Evolutionary conservation across 2,329 filamentous ascomycete species (phyloP).

Genomic region (Geosmithia putterillii): DNA sequence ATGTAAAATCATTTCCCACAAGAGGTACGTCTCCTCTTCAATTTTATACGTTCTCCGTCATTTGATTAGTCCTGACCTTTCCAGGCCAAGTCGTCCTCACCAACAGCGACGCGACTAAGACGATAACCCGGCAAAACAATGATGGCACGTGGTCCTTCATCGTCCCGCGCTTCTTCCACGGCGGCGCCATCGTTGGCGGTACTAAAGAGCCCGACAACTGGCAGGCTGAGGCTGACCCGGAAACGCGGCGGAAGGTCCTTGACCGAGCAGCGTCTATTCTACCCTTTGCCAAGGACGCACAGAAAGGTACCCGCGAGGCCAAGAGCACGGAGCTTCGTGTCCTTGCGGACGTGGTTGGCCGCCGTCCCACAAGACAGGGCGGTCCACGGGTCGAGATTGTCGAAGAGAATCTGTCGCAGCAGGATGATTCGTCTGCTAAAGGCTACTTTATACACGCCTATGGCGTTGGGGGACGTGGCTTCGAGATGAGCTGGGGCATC

Average conservation of each 20-base stretch:
- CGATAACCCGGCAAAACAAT: constrained; percentile 46
- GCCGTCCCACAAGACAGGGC: constrained; percentile 28
- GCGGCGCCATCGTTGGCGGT: constrained; percentile 52
- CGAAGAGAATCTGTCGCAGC: constrained; percentile 11
- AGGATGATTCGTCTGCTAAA: constrained; percentile 1
- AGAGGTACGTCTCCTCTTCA: constrained; percentile 11
- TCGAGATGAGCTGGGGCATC: constrained; percentile 48
- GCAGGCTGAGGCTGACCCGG: constrained; percentile 31
- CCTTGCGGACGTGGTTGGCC: constrained; percentile 29
- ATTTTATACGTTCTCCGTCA: neutral
- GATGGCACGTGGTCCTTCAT: constrained; percentile 52
- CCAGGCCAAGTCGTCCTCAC: constrained; percentile 23
- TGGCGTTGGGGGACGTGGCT: constrained; percentile 48
- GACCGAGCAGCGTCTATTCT: constrained; percentile 20
- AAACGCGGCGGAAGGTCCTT: constrained; percentile 32
- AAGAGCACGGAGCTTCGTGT: constrained; percentile 14
- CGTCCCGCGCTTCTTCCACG: constrained; percentile 46
- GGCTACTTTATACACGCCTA: constrained; percentile 39
- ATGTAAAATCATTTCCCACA: constrained; percentile 18
- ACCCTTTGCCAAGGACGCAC: constrained; percentile 6
- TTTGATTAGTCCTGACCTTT: neutral
- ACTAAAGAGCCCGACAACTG: constrained; percentile 49
- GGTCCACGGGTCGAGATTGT: constrained; percentile 43
- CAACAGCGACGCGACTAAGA: constrained; percentile 19
- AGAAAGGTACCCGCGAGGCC: constrained; percentile 1